A percentile compares a stretch with the other conserved stretches of the same genome.
These are phyloP conservation scores for Cenchrus americanus DNA, from an alignment of 176 grass and related monocot genomes.

Conservation along the genomic window DNA sequence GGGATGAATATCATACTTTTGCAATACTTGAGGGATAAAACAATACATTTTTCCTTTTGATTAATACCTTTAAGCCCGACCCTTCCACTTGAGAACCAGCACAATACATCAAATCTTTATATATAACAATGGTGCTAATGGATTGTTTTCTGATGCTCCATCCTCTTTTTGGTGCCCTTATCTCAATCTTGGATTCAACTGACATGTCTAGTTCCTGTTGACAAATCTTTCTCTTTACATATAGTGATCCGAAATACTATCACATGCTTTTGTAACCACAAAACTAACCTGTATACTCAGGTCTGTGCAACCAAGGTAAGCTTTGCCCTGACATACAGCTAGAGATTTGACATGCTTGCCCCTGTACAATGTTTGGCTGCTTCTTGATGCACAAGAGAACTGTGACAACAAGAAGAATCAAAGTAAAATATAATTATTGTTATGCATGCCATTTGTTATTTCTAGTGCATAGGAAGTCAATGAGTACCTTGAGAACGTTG, in stretches of 20 bases:
- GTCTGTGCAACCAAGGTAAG: slow-evolving; percentile 88
- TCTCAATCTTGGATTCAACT: slow-evolving; percentile 59
- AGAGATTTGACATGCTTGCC: slow-evolving; percentile 80
- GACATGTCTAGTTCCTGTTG: slow-evolving; percentile 81
- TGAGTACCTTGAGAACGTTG: slow-evolving; percentile 67
- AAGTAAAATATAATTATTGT: slow-evolving; percentile 22
- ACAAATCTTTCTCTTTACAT: slow-evolving; percentile 39
- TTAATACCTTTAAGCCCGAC: slow-evolving; percentile 82
- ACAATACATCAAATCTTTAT: slow-evolving; percentile 95
- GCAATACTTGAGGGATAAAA: too few relatives aligned
- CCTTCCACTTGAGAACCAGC: slow-evolving; percentile 78
- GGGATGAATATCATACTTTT: too few relatives aligned
- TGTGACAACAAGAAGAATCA: slow-evolving; percentile 50
- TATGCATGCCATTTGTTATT: slow-evolving; percentile 20
- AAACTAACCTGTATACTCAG: slow-evolving; percentile 87
- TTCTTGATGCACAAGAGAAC: slow-evolving; percentile 83
- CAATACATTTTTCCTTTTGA: background rate
- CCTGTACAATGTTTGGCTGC: slow-evolving; percentile 75
- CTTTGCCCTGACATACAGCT: slow-evolving; percentile 75
- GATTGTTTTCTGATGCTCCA: slow-evolving; percentile 75
- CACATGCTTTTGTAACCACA: slow-evolving; percentile 3
- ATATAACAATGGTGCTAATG: slow-evolving; percentile 74
- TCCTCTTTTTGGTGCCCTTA: slow-evolving; percentile 62
- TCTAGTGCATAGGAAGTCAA: slow-evolving; percentile 3
- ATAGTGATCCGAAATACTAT: slow-evolving; percentile 24